phyloP scores from a whole-genome alignment of 129 eudicot species.

The Saposhnikovia divaricata region DNA sequence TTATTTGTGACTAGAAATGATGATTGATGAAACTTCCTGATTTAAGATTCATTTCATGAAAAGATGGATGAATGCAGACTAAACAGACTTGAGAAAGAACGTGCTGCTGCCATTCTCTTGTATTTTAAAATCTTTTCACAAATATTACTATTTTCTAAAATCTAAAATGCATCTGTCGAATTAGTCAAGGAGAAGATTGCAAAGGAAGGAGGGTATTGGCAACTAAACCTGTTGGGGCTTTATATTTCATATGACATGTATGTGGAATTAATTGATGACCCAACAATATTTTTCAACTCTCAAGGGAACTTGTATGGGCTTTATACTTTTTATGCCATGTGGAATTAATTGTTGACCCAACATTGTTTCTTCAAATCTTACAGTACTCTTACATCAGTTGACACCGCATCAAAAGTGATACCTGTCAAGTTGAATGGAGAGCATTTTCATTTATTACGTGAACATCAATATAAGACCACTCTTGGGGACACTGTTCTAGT shows the following conservation, averaged over 20 bases:
- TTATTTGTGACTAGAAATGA: neutral
- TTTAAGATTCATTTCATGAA: neutral
- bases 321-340: neutral
- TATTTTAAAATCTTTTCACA: neutral
- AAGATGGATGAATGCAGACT: neutral
- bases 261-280: neutral
- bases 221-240: neutral
- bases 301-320: neutral
- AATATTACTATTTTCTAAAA: neutral
- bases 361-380: neutral
- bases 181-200: neutral
- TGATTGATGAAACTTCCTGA: neutral
- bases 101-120: neutral
- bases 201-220: neutral
- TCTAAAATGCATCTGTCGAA: neutral
- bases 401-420: neutral
- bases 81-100: neutral
- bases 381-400: neutral
- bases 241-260: neutral
- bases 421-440: neutral
- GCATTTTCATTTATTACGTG: neutral
- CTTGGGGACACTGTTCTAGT: neutral
- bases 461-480: neutral
- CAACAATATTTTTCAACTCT: neutral
- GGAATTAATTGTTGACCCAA: neutral